Percentiles rank a stretch among this genome's conserved stretches.
Conservation (phyloP, 164 flowering plant genomes). For the Macadamia integrifolia region DNA sequence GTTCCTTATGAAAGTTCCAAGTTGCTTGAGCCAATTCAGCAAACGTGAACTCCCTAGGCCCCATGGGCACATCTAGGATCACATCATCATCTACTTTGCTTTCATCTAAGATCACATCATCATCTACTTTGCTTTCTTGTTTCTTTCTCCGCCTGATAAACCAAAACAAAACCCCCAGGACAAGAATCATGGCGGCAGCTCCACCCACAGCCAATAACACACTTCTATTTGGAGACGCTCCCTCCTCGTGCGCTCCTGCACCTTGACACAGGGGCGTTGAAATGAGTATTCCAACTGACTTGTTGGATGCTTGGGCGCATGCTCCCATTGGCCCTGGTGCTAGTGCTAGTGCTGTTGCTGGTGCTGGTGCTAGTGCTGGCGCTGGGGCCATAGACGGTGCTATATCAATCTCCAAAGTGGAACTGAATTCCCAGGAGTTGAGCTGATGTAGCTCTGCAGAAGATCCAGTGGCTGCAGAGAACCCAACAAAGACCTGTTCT, state of each 20-base stretch:
- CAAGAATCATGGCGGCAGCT: constrained; percentile 6
- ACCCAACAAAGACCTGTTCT: constrained; percentile 31
- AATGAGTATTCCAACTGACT: no score
- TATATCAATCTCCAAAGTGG: not conserved
- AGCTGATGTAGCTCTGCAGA: constrained; percentile 13
- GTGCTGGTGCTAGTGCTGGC: constrained; percentile 3
- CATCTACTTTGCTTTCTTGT: no score
- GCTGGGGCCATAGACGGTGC: no score
- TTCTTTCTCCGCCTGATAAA: not conserved
- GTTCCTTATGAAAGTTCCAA: constrained; percentile 19
- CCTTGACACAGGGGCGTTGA: no score
- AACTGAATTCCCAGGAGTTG: constrained; percentile 29
- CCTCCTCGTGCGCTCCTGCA: no score
- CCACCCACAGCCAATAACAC: constrained; percentile 11
- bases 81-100: no score
- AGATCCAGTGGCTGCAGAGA: constrained; percentile 20
- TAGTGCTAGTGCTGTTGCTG: no score
- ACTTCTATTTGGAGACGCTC: not conserved
- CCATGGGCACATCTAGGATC: constrained; percentile 3
- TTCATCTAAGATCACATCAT: no score
- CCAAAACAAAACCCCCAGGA: not conserved
- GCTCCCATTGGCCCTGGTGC: no score
- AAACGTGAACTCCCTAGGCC: constrained; percentile 17
- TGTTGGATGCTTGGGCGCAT: no score
- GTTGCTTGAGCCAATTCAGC: constrained; percentile 14